Conservation (phyloP, 2,329 filamentous ascomycete genomes). For the Ilyonectria mors-panacis region DNA sequence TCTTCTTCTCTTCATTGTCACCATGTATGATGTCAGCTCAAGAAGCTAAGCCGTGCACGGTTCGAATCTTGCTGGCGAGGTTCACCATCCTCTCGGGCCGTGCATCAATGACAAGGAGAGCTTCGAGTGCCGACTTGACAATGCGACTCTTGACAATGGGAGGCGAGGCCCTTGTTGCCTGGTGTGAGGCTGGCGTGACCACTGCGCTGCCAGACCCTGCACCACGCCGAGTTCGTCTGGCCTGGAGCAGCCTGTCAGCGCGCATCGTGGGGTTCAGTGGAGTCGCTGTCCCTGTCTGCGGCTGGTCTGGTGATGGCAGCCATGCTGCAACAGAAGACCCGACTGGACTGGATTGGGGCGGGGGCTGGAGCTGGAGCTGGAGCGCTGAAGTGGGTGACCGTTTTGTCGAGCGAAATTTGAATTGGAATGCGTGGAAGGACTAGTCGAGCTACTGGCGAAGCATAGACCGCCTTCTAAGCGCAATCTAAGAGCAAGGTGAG, state of each 20-base stretch:
- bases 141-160: background rate
- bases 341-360: background rate
- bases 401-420: constrained; percentile 6
- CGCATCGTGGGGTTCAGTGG: constrained; percentile 9
- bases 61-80: background rate
- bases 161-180: background rate
- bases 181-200: constrained; percentile 4
- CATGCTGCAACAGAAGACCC: constrained; percentile 8
- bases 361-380: background rate
- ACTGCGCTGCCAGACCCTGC: constrained; percentile 1
- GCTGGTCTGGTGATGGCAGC: background rate
- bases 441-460: background rate
- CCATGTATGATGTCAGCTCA: too few species aligned
- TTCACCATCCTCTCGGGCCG: background rate
- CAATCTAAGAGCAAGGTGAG: background rate
- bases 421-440: constrained; percentile 9
- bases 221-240: constrained; percentile 2
- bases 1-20: background rate
- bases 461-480: background rate
- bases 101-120: background rate
- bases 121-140: background rate
- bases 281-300: background rate
- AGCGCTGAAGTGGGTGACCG: background rate
- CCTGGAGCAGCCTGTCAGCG: constrained; percentile 5
- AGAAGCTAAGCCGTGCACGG: background rate